Evolutionary conservation across 164 flowering plant genomes (phyloP).

Genomic region (Stephania yunnanensis): DNA sequence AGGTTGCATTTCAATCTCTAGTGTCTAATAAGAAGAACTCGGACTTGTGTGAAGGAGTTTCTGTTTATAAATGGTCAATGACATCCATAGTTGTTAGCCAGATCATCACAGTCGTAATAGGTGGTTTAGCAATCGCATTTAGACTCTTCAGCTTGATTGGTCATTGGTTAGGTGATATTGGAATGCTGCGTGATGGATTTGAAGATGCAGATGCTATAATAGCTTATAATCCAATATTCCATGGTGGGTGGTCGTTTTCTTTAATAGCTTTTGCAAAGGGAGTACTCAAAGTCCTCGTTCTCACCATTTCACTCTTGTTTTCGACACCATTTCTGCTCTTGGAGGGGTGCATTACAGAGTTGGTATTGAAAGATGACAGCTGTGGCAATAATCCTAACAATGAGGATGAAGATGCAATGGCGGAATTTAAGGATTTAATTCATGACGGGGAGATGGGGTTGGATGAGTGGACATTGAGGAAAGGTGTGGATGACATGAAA

Average conservation of each 20-base stretch:
- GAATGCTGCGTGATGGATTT: background rate
- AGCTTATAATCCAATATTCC: too few relatives aligned
- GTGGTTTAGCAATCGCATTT: background rate
- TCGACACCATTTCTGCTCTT: background rate
- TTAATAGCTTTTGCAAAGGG: background rate
- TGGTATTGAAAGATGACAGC: background rate
- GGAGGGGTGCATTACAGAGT: background rate
- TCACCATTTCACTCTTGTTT: too few relatives aligned
- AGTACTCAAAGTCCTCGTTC: background rate
- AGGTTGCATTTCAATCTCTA: too few relatives aligned
- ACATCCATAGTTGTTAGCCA: background rate
- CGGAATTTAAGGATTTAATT: background rate
- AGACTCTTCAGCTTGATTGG: background rate
- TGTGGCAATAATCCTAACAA: background rate
- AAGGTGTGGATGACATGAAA: conserved; percentile 1
- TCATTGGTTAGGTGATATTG: too few relatives aligned
- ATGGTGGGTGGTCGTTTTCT: background rate
- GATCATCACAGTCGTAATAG: background rate
- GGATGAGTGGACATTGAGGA: background rate
- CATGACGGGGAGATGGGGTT: background rate
- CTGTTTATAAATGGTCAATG: conserved; percentile 4
- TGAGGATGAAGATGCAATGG: too few relatives aligned
- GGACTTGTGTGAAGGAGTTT: background rate
- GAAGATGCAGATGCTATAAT: too few relatives aligned
- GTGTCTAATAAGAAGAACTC: background rate